A percentile compares a stretch with the other conserved stretches of the same genome.
These are phyloP conservation scores for Debaryomycetaceae sp. DNA, from an alignment of 1,139 yeast species.

Conservation along the genomic window DNA sequence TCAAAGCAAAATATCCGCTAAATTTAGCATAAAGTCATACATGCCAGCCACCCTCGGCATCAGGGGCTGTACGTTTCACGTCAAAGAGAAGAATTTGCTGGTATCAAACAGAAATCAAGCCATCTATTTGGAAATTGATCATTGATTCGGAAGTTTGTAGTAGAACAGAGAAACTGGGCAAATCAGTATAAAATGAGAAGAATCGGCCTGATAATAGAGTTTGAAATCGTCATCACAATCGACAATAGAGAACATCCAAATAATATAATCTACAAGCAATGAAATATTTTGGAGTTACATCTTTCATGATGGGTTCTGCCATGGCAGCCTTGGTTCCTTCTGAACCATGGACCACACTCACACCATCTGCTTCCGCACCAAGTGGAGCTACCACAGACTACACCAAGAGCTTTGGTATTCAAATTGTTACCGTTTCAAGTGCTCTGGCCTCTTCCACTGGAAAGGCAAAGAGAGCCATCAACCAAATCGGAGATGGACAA, in stretches of 20 bases:
- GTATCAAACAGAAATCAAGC: background rate
- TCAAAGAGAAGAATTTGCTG: background rate
- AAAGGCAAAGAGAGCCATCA: constrained; percentile 13
- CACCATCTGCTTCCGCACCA: constrained; percentile 54
- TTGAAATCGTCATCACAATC: background rate
- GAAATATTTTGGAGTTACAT: constrained; percentile 26
- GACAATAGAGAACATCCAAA: background rate
- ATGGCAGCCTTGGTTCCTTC: constrained; percentile 66
- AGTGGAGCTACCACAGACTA: constrained; percentile 63
- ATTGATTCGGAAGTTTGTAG: background rate
- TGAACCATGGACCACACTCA: constrained; percentile 71
- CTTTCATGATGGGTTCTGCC: constrained; percentile 44
- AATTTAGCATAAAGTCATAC: too few species aligned
- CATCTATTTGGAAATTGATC: background rate
- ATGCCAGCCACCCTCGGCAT: too few species aligned
- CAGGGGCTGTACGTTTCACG: background rate
- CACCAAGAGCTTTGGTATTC: constrained; percentile 64
- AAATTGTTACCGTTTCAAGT: constrained; percentile 48
- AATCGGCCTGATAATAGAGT: background rate
- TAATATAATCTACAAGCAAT: constrained; percentile 10
- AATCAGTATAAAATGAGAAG: background rate
- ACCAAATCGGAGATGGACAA: constrained; percentile 47
- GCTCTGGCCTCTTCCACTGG: constrained; percentile 24
- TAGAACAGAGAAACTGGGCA: background rate
- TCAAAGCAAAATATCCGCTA: too few species aligned